Evolutionary conservation across 1,139 yeast genomes (phyloP).

Genomic region (Geotrichum reessii): DNA sequence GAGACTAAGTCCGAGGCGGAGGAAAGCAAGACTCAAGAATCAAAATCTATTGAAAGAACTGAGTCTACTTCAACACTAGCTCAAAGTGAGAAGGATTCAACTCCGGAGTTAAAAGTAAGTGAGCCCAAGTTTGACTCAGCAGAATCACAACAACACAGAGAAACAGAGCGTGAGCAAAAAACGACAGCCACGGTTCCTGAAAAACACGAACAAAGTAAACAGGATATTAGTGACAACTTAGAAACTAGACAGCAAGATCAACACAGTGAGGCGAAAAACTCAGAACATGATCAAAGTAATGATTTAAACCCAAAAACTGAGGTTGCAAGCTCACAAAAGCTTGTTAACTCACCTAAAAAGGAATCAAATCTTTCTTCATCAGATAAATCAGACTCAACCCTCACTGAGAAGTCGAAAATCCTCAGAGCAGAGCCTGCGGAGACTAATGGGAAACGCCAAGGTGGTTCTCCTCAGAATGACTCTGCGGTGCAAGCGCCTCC

Average conservation of each 20-base stretch:
- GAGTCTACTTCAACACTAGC: neutral
- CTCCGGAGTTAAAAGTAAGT: neutral
- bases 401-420: neutral
- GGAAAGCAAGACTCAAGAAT: neutral
- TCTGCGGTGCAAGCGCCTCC: conserved; percentile 17
- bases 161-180: neutral
- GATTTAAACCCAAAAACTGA: neutral
- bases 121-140: neutral
- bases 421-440: neutral
- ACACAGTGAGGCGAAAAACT: neutral
- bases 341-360: neutral
- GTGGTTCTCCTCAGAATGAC: neutral
- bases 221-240: neutral
- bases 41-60: neutral
- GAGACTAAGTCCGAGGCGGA: neutral
- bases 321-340: neutral
- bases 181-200: neutral
- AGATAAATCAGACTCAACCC: neutral
- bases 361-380: neutral
- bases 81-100: neutral
- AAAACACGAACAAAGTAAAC: neutral
- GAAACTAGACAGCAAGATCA: neutral
- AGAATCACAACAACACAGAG: neutral
- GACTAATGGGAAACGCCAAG: neutral
- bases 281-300: neutral